Base-by-base conservation (phyloP, 1,284 basidiomycete genomes). In the Albatrellus sp. region DNA sequence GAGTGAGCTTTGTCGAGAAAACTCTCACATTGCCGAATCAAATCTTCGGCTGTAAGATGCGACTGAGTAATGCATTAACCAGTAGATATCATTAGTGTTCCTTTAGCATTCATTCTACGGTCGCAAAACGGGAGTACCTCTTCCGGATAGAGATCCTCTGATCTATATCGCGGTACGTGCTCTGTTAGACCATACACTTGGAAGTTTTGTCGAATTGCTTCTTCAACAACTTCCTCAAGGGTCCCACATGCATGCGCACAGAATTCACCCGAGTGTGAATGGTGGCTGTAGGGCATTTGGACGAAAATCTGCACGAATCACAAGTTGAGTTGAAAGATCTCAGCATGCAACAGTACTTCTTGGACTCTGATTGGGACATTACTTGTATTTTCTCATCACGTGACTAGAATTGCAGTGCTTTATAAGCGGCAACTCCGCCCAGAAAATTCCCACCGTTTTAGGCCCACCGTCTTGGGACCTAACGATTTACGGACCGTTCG, bases 261-360 rank as follows among this genome's bases (percentile, higher is more conserved):
- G 66, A 97, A 98, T 58, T 96, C 83, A 29, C 94, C 94, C 6
- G 92, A 97, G 59, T 98, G 93, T 9, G 90, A 94, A 64, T 97
- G 94, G 59, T 92, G 90, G 55, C 83, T 89, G 60, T 85, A 72
- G 51, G 88, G 88, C 90, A 92, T 93, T 20, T 13, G 11, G 38
- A 28, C 24, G 38, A 24, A 40, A n/a, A n/a, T n/a, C n/a, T n/a
- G n/a, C n/a, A n/a, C n/a, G n/a, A n/a, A n/a, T n/a, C n/a, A n/a
- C n/a, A n/a, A n/a, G n/a, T n/a, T n/a, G 13, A 39, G 5, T 9
- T 10, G 16, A 20, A 39, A 12, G 19, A 16, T 35, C 33, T 35
- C 7, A 35, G 33, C 33, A 16, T 8, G 7, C n/a, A n/a, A n/a
- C n/a, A n/a, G n/a, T n/a, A n/a, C n/a, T n/a, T n/a, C n/a, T n/a